Conservation (phyloP, 305 asterid species). For the Fraxinus velutina region DNA sequence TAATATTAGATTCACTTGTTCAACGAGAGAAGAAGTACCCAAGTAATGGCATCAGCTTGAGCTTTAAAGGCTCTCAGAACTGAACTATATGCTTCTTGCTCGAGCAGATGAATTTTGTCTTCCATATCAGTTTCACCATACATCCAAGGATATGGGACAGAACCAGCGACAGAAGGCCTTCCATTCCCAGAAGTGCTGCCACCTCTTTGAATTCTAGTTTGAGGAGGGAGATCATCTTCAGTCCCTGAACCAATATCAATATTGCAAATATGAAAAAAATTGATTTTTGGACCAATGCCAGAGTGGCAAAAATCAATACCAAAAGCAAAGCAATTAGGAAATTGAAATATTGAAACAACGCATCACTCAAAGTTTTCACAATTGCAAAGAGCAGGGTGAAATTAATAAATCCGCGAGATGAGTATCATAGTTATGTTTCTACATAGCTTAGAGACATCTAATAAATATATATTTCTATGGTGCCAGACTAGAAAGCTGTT, state of each 20-base stretch:
- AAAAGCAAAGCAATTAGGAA: neutral
- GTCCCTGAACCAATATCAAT: conserved; percentile 49
- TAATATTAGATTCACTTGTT: conserved; percentile 25
- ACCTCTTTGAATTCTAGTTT: conserved; percentile 68
- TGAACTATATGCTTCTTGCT: conserved; percentile 86
- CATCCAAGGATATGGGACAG: conserved; percentile 60
- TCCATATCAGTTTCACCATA: conserved; percentile 69
- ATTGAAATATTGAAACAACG: neutral
- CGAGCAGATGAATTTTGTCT: conserved; percentile 82
- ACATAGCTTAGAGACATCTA: neutral
- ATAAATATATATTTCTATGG: neutral
- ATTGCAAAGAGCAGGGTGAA: conserved; percentile 8
- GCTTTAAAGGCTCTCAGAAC: conserved; percentile 87
- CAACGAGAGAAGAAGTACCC: conserved; percentile 47
- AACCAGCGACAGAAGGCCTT: conserved; percentile 55
- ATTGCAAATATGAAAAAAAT: conserved; percentile 8
- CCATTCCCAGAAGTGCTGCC: conserved; percentile 68
- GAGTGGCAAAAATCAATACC: neutral
- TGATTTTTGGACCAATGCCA: conserved; percentile 5
- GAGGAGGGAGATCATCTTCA: conserved; percentile 85
- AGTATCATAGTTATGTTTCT: neutral
- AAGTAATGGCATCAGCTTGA: conserved; percentile 83
- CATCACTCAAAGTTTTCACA: conserved; percentile 2
- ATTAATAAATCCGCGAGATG: neutral
- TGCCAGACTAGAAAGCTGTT: conserved; percentile 7